These are phyloP conservation scores for Verticillium alfalfae DNA, from an alignment of 2,329 filamentous ascomycete genomes.

Conservation along the genomic window DNA sequence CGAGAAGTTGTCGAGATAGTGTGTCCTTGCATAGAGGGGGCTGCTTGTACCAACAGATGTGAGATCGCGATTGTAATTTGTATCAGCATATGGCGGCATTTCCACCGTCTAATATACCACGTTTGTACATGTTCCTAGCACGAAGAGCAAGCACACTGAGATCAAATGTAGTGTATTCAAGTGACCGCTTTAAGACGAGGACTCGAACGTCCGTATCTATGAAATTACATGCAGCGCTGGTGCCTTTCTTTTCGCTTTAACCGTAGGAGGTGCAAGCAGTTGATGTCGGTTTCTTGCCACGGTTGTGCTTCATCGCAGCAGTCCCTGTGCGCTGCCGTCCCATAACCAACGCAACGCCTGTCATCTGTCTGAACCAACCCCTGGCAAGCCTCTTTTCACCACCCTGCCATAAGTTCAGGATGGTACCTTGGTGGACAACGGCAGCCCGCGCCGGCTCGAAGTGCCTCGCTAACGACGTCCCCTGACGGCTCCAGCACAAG, in stretches of 20 bases:
- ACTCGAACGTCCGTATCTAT: background rate
- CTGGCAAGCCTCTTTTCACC: too few species aligned
- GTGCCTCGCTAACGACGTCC: background rate
- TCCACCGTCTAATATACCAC: background rate
- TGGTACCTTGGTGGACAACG: background rate
- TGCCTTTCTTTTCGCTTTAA: background rate
- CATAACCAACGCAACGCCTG: too few species aligned
- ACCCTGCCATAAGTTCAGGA: background rate
- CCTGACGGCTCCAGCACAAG: slow-evolving; percentile 5
- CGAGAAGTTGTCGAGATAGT: too few species aligned
- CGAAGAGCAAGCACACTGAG: background rate
- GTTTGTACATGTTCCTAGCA: background rate
- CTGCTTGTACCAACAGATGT: too few species aligned
- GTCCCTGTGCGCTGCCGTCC: too few species aligned
- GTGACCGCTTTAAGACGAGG: background rate
- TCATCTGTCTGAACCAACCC: too few species aligned
- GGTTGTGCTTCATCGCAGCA: too few species aligned
- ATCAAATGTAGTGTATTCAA: background rate
- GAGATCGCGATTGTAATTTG: background rate
- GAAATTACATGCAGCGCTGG: background rate
- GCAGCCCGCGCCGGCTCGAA: background rate
- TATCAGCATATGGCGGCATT: background rate
- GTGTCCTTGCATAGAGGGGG: too few species aligned
- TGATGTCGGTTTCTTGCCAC: background rate
- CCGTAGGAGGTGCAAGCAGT: background rate